phyloP scores from a whole-genome alignment of 1,139 yeast genomes.

The Hansenula anomala region DNA sequence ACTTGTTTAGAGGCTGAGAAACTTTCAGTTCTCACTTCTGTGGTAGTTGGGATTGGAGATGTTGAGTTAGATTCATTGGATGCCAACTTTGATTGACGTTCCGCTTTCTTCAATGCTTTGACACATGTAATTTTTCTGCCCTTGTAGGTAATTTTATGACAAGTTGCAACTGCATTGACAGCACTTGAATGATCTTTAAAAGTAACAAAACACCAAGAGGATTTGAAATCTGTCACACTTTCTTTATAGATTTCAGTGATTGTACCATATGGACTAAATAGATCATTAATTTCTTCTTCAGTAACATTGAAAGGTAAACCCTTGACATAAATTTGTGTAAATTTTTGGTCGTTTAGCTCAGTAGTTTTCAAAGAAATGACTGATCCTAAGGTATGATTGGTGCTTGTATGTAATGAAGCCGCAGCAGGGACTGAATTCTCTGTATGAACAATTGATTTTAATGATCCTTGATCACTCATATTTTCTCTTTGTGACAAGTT shows the following conservation, averaged over 20 bases:
- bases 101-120: constrained; percentile 24
- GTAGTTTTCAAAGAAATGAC: not conserved
- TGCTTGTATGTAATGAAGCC: too few species aligned
- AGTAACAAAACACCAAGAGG: constrained; percentile 43
- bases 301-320: constrained; percentile 36
- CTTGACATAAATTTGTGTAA: constrained; percentile 36
- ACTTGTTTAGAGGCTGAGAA: not conserved
- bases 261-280: constrained; percentile 36
- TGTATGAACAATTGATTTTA: too few species aligned
- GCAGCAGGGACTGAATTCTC: too few species aligned
- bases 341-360: constrained; percentile 20
- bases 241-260: constrained; percentile 36
- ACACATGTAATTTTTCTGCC: constrained; percentile 26
- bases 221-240: constrained; percentile 30
- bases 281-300: constrained; percentile 29
- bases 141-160: constrained; percentile 24
- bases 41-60: not conserved
- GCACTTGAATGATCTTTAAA: constrained; percentile 30
- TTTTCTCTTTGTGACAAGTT: too few species aligned
- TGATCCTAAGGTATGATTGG: too few species aligned
- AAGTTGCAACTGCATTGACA: constrained; percentile 22
- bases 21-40: not conserved
- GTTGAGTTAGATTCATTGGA: not conserved
- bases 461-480: too few species aligned
- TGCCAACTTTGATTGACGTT: constrained; percentile 7